phyloP scores from a whole-genome alignment of 768 basidiomycete genomes.

The Amanita fuliginea region DNA sequence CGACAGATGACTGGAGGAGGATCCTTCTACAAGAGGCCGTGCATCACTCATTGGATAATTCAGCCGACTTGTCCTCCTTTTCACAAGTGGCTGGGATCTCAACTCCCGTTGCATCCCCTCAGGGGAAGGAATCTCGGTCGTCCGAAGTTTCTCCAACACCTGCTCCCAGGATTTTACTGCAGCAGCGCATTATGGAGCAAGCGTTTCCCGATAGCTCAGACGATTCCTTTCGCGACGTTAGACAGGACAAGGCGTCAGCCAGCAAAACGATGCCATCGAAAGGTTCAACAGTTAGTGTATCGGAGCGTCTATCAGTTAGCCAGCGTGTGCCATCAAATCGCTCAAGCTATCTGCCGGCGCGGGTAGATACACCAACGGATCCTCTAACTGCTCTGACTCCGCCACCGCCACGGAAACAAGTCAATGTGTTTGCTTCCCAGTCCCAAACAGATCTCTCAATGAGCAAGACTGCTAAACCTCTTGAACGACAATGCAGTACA shows the following conservation, averaged over 20 bases:
- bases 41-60: constrained; percentile 57
- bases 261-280: constrained; percentile 18
- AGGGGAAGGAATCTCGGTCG: constrained; percentile 1
- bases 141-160: constrained; percentile 13
- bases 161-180: constrained; percentile 13
- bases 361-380: constrained; percentile 55
- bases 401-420: constrained; percentile 44
- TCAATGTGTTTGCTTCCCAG: constrained; percentile 39
- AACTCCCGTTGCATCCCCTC: constrained; percentile 29
- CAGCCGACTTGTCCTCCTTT: constrained; percentile 36
- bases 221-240: constrained; percentile 14
- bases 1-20: constrained; percentile 67
- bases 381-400: constrained; percentile 54
- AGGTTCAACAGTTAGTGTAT: constrained; percentile 15
- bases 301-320: constrained; percentile 13
- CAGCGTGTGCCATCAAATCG: constrained; percentile 19
- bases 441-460: constrained; percentile 44
- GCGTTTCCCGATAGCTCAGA: constrained; percentile 28
- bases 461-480: constrained; percentile 4
- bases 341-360: constrained; percentile 36
- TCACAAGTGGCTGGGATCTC: constrained; percentile 27
- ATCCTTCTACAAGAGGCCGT: constrained; percentile 70
- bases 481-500: neutral
- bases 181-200: constrained; percentile 27
- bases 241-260: constrained; percentile 18